phyloP scores from a whole-genome alignment of 2,329 filamentous ascomycete genomes.

The Plectosphaerella sp. region DNA sequence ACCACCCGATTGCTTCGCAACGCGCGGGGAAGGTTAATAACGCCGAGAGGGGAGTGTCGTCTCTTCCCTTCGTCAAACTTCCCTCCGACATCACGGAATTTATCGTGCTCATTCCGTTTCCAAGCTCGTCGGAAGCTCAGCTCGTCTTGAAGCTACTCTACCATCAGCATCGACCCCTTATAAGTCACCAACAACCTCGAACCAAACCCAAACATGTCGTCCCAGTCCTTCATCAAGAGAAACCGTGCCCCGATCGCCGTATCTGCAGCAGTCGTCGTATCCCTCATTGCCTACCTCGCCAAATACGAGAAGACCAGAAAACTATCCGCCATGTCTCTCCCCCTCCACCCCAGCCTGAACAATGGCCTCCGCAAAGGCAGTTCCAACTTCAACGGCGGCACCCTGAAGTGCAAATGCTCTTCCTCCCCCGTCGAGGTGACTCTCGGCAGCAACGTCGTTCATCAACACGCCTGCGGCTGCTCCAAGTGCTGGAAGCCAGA shows the following conservation, averaged over 20 bases:
- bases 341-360: conserved; percentile 60
- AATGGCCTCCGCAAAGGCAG: conserved; percentile 55
- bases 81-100: too few species aligned
- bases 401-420: conserved; percentile 56
- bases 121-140: neutral
- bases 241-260: neutral
- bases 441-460: conserved; percentile 52
- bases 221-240: neutral
- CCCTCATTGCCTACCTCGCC: neutral
- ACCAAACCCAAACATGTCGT: neutral
- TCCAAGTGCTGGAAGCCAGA: conserved; percentile 69
- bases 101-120: neutral
- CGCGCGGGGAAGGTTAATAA: neutral
- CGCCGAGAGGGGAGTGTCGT: too few species aligned
- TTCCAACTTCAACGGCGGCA: conserved; percentile 53
- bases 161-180: neutral
- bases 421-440: conserved; percentile 52
- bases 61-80: too few species aligned
- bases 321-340: conserved; percentile 25
- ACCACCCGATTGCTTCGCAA: neutral
- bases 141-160: neutral
- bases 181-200: neutral
- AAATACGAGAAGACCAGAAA: neutral
- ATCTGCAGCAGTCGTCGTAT: neutral
- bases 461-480: conserved; percentile 70